Evolutionary conservation across 306 rosid species (phyloP).

Genomic region (Malus fusca): DNA sequence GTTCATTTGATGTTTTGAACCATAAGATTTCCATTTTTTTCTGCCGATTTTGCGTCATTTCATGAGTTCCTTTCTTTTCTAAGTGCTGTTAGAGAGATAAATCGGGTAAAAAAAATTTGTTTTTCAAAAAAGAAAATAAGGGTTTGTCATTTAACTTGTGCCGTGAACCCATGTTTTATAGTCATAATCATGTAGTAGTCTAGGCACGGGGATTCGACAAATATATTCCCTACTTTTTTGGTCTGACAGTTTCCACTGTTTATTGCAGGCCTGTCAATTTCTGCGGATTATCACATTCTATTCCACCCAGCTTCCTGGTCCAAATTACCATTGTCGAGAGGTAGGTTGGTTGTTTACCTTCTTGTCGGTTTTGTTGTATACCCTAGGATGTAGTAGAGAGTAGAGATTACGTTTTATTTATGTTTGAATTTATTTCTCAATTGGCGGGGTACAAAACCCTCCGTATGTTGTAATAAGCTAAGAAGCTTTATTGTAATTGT

Average conservation of each 20-base stretch:
- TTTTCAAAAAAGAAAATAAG: background rate
- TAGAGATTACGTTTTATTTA: background rate
- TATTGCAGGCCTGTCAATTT: slow-evolving; percentile 67
- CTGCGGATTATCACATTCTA: slow-evolving; percentile 88
- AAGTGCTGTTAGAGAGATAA: background rate
- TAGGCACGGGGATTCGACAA: background rate
- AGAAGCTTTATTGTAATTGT: background rate
- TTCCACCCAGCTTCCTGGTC: slow-evolving; percentile 99
- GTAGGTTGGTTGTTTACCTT: slow-evolving; percentile 27
- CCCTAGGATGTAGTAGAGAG: background rate
- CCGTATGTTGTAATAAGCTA: background rate
- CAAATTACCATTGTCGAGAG: slow-evolving; percentile 97
- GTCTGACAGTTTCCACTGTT: slow-evolving; percentile 17
- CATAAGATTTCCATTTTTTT: background rate
- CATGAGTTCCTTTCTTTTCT: background rate
- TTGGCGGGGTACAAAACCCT: background rate
- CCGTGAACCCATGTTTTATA: background rate
- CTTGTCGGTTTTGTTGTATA: background rate
- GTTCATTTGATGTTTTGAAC: background rate
- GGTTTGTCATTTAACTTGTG: background rate
- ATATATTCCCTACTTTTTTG: background rate
- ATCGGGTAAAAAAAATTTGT: background rate
- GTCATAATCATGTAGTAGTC: background rate
- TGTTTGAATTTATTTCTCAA: too few relatives aligned
- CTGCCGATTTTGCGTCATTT: background rate